phyloP scores from a whole-genome alignment of 2,329 filamentous ascomycete species.

The Calonectria pseudoturangicola region DNA sequence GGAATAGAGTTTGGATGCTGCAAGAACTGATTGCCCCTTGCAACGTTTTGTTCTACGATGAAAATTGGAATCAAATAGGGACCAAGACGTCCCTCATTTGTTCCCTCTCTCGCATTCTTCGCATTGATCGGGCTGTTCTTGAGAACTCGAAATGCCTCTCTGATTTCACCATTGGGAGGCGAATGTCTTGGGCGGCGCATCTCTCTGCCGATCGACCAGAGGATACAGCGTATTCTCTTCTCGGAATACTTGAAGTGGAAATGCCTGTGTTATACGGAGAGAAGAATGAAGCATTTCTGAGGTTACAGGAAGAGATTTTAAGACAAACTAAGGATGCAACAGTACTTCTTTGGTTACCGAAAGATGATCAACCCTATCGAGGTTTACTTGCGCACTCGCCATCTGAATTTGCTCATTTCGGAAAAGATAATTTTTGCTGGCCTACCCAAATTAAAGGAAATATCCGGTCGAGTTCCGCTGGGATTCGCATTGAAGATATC shows the following conservation, averaged over 20 bases:
- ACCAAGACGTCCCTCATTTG: background rate
- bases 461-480: background rate
- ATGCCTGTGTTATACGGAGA: conserved; percentile 57
- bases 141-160: background rate
- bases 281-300: conserved; percentile 46
- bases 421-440: too few species aligned
- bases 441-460: background rate
- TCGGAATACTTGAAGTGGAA: conserved; percentile 55
- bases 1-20: background rate
- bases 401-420: conserved; percentile 15
- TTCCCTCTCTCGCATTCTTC: background rate
- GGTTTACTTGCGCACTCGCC: conserved; percentile 6
- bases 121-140: background rate
- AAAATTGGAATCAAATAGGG: background rate
- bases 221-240: conserved; percentile 54
- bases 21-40: conserved; percentile 1
- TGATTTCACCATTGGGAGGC: background rate
- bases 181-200: conserved; percentile 23
- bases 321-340: conserved; percentile 32
- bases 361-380: background rate
- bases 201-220: conserved; percentile 44
- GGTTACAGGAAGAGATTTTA: conserved; percentile 50
- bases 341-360: conserved; percentile 17
- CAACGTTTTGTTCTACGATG: background rate
- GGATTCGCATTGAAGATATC: background rate